Conservation (phyloP, 2,329 filamentous ascomycete genomes). For the Aureobasidium uvarum region DNA sequence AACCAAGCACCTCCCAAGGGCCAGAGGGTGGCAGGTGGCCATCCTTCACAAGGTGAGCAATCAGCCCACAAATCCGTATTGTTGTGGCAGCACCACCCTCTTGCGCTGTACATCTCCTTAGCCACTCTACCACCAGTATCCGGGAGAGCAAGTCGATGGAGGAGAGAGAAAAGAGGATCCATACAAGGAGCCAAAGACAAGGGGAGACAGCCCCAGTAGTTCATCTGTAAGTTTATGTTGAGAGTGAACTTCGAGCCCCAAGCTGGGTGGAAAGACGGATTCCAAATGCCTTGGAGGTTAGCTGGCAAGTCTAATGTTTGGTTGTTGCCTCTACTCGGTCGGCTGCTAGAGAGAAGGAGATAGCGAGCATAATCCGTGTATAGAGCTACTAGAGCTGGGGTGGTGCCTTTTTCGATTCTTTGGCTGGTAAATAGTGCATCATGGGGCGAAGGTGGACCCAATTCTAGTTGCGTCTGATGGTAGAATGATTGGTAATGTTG, state of each 20-base stretch:
- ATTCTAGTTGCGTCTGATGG: constrained; percentile 37
- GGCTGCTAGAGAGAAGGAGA: constrained; percentile 37
- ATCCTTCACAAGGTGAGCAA: constrained; percentile 33
- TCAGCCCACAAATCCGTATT: constrained; percentile 37
- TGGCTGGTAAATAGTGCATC: constrained; percentile 23
- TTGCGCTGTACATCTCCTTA: constrained; percentile 27
- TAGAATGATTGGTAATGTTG: constrained; percentile 29
- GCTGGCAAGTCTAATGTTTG: constrained; percentile 41
- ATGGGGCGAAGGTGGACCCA: constrained; percentile 40
- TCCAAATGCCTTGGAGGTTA: constrained; percentile 50
- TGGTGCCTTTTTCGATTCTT: neutral
- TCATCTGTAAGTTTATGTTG: constrained; percentile 56
- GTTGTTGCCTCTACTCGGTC: constrained; percentile 40
- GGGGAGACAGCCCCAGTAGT: constrained; percentile 47
- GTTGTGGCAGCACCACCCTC: constrained; percentile 36
- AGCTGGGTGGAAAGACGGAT: constrained; percentile 43
- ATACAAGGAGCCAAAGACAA: constrained; percentile 41
- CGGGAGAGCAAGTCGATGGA: constrained; percentile 39
- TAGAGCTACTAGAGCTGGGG: constrained; percentile 32
- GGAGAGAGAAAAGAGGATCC: constrained; percentile 44
- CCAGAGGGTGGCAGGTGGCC: constrained; percentile 35
- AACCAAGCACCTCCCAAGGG: constrained; percentile 37
- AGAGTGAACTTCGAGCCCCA: constrained; percentile 54
- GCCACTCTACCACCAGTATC: constrained; percentile 36
- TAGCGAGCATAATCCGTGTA: constrained; percentile 41